Percentiles rank a stretch among this genome's conserved stretches.
Evolutionary conservation across 805 yeast genomes (phyloP).

Genomic region (Lipomyces mesembrius): DNA sequence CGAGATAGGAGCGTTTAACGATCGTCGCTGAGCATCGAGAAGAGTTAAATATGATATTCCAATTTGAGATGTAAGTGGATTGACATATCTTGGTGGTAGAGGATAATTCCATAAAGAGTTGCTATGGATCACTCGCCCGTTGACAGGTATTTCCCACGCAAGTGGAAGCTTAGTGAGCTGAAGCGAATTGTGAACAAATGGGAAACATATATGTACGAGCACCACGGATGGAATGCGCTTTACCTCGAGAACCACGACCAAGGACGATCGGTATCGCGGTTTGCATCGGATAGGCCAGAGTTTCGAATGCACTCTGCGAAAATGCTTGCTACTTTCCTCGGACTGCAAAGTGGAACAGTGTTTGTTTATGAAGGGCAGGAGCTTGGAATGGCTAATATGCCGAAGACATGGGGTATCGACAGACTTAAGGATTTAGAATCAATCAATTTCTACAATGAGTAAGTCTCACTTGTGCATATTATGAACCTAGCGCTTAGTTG

Average conservation of each 20-base stretch:
- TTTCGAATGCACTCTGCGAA: slow-evolving; percentile 53
- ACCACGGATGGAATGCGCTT: slow-evolving; percentile 64
- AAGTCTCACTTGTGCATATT: background rate
- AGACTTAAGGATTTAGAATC: slow-evolving; percentile 59
- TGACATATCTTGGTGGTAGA: background rate
- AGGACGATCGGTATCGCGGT: slow-evolving; percentile 60
- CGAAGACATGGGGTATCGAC: slow-evolving; percentile 51
- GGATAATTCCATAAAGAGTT: slow-evolving; percentile 18
- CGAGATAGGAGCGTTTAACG: slow-evolving; percentile 55
- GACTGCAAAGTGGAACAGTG: slow-evolving; percentile 58
- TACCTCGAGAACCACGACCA: slow-evolving; percentile 65
- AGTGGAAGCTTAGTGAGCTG: slow-evolving; percentile 24
- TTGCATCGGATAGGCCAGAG: slow-evolving; percentile 52
- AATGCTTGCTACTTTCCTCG: slow-evolving; percentile 53
- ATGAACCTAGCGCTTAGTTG: background rate
- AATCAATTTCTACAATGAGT: slow-evolving; percentile 48
- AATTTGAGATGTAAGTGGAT: slow-evolving; percentile 35
- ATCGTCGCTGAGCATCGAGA: slow-evolving; percentile 40
- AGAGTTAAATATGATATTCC: slow-evolving; percentile 42
- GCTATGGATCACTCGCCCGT: slow-evolving; percentile 14
- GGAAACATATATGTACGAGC: slow-evolving; percentile 49
- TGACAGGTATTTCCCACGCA: slow-evolving; percentile 24
- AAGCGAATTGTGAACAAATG: slow-evolving; percentile 30
- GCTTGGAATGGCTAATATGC: slow-evolving; percentile 41
- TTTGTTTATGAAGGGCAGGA: slow-evolving; percentile 68